phyloP scores from a whole-genome alignment of 805 yeast species.

The Zygoascus biomembranicola region DNA sequence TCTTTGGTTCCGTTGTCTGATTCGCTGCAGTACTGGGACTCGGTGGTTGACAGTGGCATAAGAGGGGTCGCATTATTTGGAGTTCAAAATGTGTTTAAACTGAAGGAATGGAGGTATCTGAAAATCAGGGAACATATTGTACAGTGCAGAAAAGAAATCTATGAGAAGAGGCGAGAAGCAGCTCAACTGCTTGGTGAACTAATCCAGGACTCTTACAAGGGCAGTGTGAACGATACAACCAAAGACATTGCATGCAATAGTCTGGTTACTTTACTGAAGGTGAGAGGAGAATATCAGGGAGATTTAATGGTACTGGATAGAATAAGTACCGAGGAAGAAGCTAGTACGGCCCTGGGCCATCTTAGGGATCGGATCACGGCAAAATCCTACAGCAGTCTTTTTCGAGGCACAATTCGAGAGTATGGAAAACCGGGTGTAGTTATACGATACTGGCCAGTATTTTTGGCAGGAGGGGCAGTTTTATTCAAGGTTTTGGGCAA shows the following conservation, averaged over 20 bases:
- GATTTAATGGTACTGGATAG: too few relatives aligned
- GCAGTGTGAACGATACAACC: neutral
- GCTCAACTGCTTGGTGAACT: neutral
- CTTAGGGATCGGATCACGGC: neutral
- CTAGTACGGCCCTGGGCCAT: neutral
- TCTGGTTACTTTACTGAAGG: neutral
- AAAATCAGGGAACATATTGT: neutral
- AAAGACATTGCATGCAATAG: neutral
- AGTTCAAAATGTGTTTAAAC: neutral
- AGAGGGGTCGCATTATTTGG: neutral
- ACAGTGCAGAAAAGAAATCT: neutral
- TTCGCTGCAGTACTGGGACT: conserved; percentile 1
- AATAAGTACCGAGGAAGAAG: neutral
- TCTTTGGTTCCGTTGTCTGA: neutral
- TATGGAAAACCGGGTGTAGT: conserved; percentile 15
- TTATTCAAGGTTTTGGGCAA: conserved; percentile 35
- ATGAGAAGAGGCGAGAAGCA: neutral
- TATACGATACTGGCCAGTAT: conserved; percentile 61
- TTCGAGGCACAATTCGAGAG: neutral
- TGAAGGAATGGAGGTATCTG: neutral
- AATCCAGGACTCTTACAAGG: neutral
- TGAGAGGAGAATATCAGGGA: neutral
- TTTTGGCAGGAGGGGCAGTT: conserved; percentile 25
- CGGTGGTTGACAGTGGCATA: neutral
- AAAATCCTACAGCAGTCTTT: neutral